Evolutionary conservation across 441 rosid species (phyloP).

Genomic region (Gossypium schwendimanii): DNA sequence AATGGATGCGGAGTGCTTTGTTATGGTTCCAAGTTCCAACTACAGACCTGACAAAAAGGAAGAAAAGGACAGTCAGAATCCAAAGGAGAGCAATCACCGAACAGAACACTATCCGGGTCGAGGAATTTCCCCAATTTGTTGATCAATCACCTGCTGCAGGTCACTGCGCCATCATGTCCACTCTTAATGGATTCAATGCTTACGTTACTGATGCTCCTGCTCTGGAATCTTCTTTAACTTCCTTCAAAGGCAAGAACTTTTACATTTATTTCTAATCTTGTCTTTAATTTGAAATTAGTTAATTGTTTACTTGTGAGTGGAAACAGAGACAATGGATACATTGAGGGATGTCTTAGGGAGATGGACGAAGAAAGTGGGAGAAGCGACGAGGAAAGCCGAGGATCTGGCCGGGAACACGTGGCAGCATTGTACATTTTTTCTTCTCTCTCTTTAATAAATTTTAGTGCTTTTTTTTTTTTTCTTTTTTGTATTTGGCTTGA

Average conservation of each 20-base stretch:
- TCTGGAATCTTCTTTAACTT: slow-evolving; percentile 24
- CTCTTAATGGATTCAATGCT: slow-evolving; percentile 45
- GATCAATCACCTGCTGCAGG: slow-evolving; percentile 38
- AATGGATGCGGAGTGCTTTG: slow-evolving; percentile 27
- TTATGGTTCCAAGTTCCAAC: slow-evolving; percentile 33
- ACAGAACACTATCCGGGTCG: slow-evolving; percentile 31
- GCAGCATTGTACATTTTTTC: slow-evolving; percentile 61
- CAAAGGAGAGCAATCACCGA: slow-evolving; percentile 19
- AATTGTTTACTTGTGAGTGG: not conserved
- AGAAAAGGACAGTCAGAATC: slow-evolving; percentile 12
- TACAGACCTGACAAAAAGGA: not conserved
- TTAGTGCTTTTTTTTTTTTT: not conserved
- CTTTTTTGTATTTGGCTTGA: not conserved
- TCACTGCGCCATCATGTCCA: slow-evolving; percentile 13
- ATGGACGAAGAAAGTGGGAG: slow-evolving; percentile 72
- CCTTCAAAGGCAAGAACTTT: slow-evolving; percentile 24
- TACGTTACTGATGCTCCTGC: slow-evolving; percentile 43
- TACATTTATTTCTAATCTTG: not conserved
- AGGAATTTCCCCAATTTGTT: slow-evolving; percentile 75
- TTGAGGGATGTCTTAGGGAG: slow-evolving; percentile 65
- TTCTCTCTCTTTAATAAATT: not conserved
- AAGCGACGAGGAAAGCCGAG: slow-evolving; percentile 76
- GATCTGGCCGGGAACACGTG: slow-evolving; percentile 90
- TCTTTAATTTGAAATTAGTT: not conserved
- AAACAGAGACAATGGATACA: slow-evolving; percentile 46